Conservation (phyloP, 2,329 filamentous ascomycete species). For the Trichoderma polysporum region DNA sequence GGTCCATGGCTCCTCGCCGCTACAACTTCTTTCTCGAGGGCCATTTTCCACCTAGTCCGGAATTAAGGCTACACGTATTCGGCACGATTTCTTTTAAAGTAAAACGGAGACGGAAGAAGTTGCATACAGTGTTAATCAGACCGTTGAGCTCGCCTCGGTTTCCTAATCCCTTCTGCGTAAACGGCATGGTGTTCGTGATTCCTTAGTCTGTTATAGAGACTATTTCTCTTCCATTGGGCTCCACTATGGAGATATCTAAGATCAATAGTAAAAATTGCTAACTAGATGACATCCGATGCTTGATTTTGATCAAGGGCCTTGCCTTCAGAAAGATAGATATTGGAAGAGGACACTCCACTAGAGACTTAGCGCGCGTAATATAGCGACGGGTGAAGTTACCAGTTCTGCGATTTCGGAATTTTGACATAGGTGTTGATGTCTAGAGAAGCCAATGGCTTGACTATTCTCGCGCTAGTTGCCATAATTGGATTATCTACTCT, state of each 20-base stretch:
- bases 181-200: neutral
- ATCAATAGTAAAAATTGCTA: neutral
- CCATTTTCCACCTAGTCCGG: neutral
- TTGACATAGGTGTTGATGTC: neutral
- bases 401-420: neutral
- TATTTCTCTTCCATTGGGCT: neutral
- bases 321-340: too few relatives aligned
- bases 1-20: neutral
- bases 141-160: neutral
- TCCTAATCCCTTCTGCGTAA: neutral
- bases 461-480: neutral
- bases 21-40: neutral
- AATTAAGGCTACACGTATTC: neutral
- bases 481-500: neutral
- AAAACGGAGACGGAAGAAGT: neutral
- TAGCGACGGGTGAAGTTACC: neutral
- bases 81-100: neutral
- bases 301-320: neutral
- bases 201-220: neutral
- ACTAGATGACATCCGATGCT: neutral
- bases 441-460: neutral
- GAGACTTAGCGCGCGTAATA: neutral
- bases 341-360: neutral
- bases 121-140: neutral
- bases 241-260: neutral